Conservation (phyloP, 1,284 basidiomycete genomes). For the Moniliophthora roreri region DNA sequence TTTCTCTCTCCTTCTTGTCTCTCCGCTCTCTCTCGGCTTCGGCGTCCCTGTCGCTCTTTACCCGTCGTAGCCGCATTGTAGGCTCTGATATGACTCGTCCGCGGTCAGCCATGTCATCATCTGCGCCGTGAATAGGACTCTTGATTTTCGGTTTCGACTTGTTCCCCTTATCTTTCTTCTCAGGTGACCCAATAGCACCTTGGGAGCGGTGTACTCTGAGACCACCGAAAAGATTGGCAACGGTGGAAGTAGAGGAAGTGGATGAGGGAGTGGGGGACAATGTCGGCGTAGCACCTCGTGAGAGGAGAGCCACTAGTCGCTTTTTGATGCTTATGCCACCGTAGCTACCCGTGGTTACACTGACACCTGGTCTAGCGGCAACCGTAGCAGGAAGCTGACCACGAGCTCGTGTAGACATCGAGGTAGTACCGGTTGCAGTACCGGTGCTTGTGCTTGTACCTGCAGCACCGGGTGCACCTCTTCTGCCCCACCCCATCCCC, state of each 20-base stretch:
- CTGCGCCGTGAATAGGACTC: not conserved
- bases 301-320: not conserved
- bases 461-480: not conserved
- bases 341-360: too few species aligned
- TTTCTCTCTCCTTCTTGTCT: not conserved
- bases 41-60: slow-evolving; percentile 1
- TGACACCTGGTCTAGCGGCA: too few species aligned
- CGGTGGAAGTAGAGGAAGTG: not conserved
- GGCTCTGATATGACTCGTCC: not conserved
- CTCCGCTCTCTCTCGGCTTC: not conserved
- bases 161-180: not conserved
- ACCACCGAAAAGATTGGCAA: not conserved
- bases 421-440: not conserved
- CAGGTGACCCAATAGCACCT: not conserved
- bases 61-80: not conserved
- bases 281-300: not conserved
- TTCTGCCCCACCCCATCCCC: not conserved
- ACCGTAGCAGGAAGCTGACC: not conserved
- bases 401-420: not conserved
- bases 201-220: slow-evolving; percentile 1
- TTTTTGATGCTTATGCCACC: not conserved
- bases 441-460: not conserved
- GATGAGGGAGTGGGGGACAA: not conserved
- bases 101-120: not conserved
- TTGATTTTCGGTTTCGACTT: not conserved